Conservation (phyloP, 2,329 filamentous ascomycete species). For the Epichloe amarillans region DNA sequence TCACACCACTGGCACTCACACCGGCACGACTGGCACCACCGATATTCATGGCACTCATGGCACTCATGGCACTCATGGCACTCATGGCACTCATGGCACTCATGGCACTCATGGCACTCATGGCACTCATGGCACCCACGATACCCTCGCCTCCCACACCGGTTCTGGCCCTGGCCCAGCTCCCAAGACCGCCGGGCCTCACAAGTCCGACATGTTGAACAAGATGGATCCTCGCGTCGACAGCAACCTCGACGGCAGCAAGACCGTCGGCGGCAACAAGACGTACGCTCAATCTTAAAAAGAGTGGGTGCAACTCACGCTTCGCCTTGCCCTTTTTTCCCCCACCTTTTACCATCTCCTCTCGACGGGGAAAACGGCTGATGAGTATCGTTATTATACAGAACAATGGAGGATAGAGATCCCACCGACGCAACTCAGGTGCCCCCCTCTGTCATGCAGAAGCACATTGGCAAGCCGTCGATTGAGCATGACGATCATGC, state of each 20-base stretch:
- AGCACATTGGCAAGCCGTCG: conserved; percentile 31
- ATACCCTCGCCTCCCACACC: not conserved
- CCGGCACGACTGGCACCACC: conserved; percentile 7
- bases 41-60: not conserved
- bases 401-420: conserved; percentile 20
- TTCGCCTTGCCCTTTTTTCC: not conserved
- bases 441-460: conserved; percentile 40
- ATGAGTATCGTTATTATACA: not conserved
- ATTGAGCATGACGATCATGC: conserved; percentile 30
- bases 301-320: conserved; percentile 11
- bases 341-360: too few relatives aligned
- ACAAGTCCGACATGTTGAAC: conserved; percentile 40
- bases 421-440: conserved; percentile 44
- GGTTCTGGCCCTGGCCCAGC: conserved; percentile 17
- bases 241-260: conserved; percentile 39
- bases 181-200: conserved; percentile 24
- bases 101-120: not conserved
- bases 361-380: not conserved
- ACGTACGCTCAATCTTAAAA: conserved; percentile 24
- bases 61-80: not conserved
- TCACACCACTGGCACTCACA: not conserved
- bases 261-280: conserved; percentile 41
- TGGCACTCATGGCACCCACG: conserved; percentile 2
- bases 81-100: not conserved
- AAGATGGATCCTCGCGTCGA: conserved; percentile 44